Conservation (phyloP, 2,329 filamentous ascomycete genomes). For the Emmonsiellopsis sp. region DNA sequence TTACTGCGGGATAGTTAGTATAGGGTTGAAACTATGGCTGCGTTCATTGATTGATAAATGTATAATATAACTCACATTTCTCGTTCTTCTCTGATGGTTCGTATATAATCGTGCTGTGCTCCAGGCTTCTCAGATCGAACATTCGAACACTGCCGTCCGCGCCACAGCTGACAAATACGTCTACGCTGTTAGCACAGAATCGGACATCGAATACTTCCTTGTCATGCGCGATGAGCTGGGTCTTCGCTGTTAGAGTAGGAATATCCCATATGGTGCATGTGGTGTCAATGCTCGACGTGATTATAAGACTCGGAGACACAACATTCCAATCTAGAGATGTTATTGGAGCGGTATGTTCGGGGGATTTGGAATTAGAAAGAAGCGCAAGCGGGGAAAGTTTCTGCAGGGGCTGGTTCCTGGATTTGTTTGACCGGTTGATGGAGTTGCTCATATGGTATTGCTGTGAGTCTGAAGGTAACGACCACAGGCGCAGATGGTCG, state of each 20-base stretch:
- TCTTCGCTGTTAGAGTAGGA: slow-evolving; percentile 92
- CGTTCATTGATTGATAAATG: background rate
- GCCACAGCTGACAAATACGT: slow-evolving; percentile 95
- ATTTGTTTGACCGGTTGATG: slow-evolving; percentile 57
- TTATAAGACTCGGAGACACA: slow-evolving; percentile 91
- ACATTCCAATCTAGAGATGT: slow-evolving; percentile 98
- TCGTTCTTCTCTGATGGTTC: slow-evolving; percentile 83
- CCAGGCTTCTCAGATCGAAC: slow-evolving; percentile 93
- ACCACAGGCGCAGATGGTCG: slow-evolving; percentile 90
- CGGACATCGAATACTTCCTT: slow-evolving; percentile 98
- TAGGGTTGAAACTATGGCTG: background rate
- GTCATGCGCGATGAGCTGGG: slow-evolving; percentile 94
- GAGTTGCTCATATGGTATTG: slow-evolving; percentile 56
- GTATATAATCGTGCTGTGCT: slow-evolving; percentile 98
- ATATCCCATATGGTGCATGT: slow-evolving; percentile 99
- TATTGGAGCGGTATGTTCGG: slow-evolving; percentile 91
- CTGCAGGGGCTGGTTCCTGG: slow-evolving; percentile 50
- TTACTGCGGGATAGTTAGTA: slow-evolving; percentile 22
- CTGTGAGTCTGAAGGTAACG: slow-evolving; percentile 57
- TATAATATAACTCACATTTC: slow-evolving; percentile 41
- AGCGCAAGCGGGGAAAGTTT: slow-evolving; percentile 90
- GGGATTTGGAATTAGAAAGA: slow-evolving; percentile 94
- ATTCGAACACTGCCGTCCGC: slow-evolving; percentile 96
- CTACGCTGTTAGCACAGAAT: slow-evolving; percentile 96
- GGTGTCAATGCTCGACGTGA: slow-evolving; percentile 97